Evolutionary conservation across 805 yeast species (phyloP).

Genomic region (Grigorovia yakushimaensis): DNA sequence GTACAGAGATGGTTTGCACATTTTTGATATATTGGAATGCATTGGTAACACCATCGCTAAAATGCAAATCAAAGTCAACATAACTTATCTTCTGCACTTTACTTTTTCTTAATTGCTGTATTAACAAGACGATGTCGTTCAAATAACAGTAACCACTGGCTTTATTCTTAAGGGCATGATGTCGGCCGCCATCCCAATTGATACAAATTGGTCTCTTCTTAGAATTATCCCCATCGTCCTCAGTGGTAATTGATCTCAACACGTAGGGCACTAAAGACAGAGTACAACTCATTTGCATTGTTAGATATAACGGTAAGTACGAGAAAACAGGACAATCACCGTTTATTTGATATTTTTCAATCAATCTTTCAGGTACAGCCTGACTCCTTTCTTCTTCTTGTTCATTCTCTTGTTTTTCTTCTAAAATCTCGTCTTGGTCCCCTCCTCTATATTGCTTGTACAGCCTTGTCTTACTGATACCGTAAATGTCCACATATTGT

Average conservation of each 20-base stretch:
- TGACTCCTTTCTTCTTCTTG: neutral
- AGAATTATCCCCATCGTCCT: too few species aligned
- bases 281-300: slow-evolving; percentile 47
- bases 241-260: slow-evolving; percentile 20
- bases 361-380: neutral
- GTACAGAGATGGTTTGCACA: slow-evolving; percentile 55
- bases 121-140: slow-evolving; percentile 56
- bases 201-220: slow-evolving; percentile 35
- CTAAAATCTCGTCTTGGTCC: too few species aligned
- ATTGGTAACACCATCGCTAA: slow-evolving; percentile 69
- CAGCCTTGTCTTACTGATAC: neutral
- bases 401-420: neutral
- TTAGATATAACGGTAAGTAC: slow-evolving; percentile 39
- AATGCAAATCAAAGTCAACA: slow-evolving; percentile 66
- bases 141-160: slow-evolving; percentile 70
- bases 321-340: slow-evolving; percentile 63
- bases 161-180: slow-evolving; percentile 45
- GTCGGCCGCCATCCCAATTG: slow-evolving; percentile 77
- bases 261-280: slow-evolving; percentile 37
- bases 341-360: slow-evolving; percentile 35
- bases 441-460: neutral
- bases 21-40: slow-evolving; percentile 49
- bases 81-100: slow-evolving; percentile 40
- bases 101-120: slow-evolving; percentile 38
- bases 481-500: neutral